Conservation (phyloP, 2,329 filamentous ascomycete genomes). For the Diaporthe citriasiana region DNA sequence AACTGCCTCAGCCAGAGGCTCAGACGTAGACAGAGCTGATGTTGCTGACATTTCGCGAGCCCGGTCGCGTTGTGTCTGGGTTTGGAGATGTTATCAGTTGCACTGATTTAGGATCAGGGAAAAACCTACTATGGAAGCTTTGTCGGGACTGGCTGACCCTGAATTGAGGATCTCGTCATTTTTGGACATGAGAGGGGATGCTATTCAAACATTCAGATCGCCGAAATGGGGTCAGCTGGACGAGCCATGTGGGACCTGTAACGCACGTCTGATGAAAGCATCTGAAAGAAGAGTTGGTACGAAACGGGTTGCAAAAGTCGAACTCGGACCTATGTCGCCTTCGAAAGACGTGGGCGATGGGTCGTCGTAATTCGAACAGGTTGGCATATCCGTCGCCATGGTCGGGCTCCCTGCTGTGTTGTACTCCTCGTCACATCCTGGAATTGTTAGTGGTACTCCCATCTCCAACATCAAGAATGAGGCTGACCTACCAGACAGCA, state of each 20-base stretch:
- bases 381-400: neutral
- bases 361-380: neutral
- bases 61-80: neutral
- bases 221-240: neutral
- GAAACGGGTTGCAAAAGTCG: no score
- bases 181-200: neutral
- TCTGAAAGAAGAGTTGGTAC: neutral
- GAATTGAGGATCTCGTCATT: neutral
- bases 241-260: no score
- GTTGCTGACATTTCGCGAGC: neutral
- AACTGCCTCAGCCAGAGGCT: neutral
- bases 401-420: conserved; percentile 13
- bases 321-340: neutral
- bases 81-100: neutral
- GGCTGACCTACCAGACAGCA: neutral
- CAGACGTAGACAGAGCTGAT: no score
- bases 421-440: conserved; percentile 25
- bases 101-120: neutral
- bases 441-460: neutral
- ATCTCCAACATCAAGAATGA: neutral
- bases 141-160: neutral
- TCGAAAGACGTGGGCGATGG: neutral
- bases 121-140: neutral
- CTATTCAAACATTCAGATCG: neutral
- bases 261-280: neutral